A percentile compares a stretch with the other conserved stretches of the same genome.
Evolutionary conservation across 1,284 basidiomycete genomes (phyloP).

Genomic region (Thelephora terrestris): DNA sequence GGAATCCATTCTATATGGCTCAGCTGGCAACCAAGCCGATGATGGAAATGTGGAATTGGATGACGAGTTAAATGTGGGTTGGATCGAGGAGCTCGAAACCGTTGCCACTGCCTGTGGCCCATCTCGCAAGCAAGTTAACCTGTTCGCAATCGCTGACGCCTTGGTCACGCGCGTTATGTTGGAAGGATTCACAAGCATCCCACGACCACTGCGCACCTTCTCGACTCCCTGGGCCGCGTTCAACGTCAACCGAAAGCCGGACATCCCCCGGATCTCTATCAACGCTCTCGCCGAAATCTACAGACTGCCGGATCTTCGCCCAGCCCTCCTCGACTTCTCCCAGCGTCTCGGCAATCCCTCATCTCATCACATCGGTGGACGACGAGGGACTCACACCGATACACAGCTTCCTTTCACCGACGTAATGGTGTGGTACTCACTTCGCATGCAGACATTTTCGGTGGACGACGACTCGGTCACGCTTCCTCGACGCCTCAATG

Average conservation of each 20-base stretch:
- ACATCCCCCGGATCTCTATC: constrained; percentile 1
- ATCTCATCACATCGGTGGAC: constrained; percentile 19
- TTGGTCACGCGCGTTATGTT: too few species aligned
- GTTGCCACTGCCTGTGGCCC: too few species aligned
- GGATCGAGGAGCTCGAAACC: too few species aligned
- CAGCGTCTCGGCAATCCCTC: background rate
- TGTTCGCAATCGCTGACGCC: too few species aligned
- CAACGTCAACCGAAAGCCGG: constrained; percentile 13
- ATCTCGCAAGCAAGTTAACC: too few species aligned
- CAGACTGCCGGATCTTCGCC: background rate
- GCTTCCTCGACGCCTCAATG: too few species aligned
- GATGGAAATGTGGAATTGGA: too few species aligned
- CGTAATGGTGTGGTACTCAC: background rate
- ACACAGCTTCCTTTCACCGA: background rate
- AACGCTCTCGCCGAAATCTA: background rate
- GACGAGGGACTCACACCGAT: constrained; percentile 18
- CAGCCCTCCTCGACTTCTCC: background rate
- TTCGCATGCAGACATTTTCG: background rate
- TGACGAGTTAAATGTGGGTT: too few species aligned
- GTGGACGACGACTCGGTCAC: too few species aligned
- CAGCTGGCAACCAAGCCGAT: too few species aligned
- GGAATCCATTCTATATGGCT: too few species aligned
- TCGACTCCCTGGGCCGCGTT: constrained; percentile 12
- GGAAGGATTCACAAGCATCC: too few species aligned
- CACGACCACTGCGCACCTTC: constrained; percentile 11